These are phyloP conservation scores for Diplodia intermedia DNA, from an alignment of 2,329 filamentous ascomycete genomes.

Conservation along the genomic window DNA sequence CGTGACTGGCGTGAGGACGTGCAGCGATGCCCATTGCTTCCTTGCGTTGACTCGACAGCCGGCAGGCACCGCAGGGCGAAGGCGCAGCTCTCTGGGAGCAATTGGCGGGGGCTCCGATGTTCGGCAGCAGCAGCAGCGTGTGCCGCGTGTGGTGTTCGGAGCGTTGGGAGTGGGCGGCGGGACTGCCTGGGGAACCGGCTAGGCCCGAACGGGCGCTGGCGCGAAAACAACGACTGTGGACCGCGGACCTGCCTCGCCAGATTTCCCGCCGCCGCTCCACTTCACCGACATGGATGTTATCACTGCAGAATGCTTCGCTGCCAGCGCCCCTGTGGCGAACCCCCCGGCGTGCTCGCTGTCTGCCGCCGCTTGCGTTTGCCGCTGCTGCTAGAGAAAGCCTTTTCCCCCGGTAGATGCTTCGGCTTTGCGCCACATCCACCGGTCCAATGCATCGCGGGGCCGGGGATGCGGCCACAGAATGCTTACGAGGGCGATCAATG, in stretches of 20 bases:
- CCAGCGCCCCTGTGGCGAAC: conserved; percentile 4
- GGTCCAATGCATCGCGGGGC: conserved; percentile 5
- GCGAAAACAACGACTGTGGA: background rate
- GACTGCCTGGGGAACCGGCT: background rate
- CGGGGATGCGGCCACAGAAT: conserved; percentile 4
- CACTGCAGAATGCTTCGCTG: background rate
- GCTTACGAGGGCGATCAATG: conserved; percentile 15
- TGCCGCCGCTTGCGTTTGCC: background rate
- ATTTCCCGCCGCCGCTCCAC: conserved; percentile 22
- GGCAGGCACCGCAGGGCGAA: background rate
- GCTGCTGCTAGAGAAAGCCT: background rate
- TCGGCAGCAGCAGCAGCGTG: background rate
- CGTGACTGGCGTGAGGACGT: conserved; percentile 22
- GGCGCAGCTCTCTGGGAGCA: background rate
- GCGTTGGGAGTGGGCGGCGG: background rate
- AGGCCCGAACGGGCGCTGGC: background rate
- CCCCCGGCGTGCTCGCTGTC: background rate
- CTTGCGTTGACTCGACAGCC: background rate
- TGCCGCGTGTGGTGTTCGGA: conserved; percentile 5
- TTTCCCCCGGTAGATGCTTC: background rate
- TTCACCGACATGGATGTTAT: conserved; percentile 28
- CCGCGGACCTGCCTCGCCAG: background rate
- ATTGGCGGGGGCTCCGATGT: background rate
- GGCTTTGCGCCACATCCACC: conserved; percentile 1
- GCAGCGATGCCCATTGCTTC: conserved; percentile 11